phyloP scores from a whole-genome alignment of 1,139 yeast species.

The Kodamaea anthophila region DNA sequence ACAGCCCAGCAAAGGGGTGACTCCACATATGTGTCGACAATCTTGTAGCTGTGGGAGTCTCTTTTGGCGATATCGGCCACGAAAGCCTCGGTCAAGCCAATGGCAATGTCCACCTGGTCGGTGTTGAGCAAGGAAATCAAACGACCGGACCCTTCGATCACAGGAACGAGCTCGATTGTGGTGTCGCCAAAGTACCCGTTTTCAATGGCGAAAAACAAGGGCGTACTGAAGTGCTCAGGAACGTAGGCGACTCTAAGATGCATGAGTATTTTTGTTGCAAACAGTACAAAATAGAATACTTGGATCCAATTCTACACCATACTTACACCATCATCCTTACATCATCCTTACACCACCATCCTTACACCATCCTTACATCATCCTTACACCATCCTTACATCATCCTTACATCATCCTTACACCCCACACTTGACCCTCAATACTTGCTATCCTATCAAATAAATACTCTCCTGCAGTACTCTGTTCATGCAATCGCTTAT shows the following conservation, averaged over 20 bases:
- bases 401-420: too few species aligned
- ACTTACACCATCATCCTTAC: too few species aligned
- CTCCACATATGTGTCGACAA: constrained; percentile 76
- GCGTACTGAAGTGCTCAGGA: constrained; percentile 90
- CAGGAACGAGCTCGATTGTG: constrained; percentile 61
- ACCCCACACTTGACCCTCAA: too few species aligned
- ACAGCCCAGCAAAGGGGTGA: constrained; percentile 91
- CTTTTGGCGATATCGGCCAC: constrained; percentile 73
- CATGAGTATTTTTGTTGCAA: constrained; percentile 2
- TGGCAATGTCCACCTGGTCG: constrained; percentile 65
- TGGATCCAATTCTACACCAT: too few species aligned
- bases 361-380: too few species aligned
- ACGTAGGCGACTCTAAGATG: constrained; percentile 65
- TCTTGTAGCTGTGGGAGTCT: constrained; percentile 53
- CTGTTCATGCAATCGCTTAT: too few species aligned
- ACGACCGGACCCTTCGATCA: constrained; percentile 85
- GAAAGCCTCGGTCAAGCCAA: constrained; percentile 89
- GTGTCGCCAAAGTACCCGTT: constrained; percentile 41
- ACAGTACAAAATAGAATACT: too few species aligned
- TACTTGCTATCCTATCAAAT: too few species aligned
- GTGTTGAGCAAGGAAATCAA: constrained; percentile 66
- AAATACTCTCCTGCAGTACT: too few species aligned
- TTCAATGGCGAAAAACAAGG: constrained; percentile 63
- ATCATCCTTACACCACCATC: too few species aligned
- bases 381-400: too few species aligned